These are phyloP conservation scores for Crithidia thermophila DNA, from an alignment of 208 protist genomes.

Conservation along the genomic window DNA sequence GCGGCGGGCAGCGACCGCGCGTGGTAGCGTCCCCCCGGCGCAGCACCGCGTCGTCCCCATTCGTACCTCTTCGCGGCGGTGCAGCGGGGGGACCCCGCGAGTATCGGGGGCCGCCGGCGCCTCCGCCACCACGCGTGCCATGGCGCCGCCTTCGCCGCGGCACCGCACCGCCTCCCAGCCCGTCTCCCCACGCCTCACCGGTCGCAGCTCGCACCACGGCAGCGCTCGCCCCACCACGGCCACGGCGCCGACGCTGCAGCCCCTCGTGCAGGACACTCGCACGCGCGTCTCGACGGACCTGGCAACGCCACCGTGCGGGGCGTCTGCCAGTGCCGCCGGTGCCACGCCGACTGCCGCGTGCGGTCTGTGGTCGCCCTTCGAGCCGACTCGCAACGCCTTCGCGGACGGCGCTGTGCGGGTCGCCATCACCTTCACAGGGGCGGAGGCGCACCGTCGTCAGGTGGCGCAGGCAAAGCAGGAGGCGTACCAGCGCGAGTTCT, in stretches of 20 bases:
- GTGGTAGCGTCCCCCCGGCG: not conserved
- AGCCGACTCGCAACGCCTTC: constrained; percentile 6
- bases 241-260: not conserved
- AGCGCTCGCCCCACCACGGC: not conserved
- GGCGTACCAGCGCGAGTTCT: constrained; percentile 40
- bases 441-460: constrained; percentile 31
- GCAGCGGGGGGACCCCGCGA: constrained; percentile 32
- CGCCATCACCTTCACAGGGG: constrained; percentile 23
- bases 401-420: constrained; percentile 30
- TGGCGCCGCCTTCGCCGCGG: constrained; percentile 14
- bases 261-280: constrained; percentile 6
- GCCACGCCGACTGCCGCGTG: not conserved
- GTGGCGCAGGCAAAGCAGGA: constrained; percentile 14
- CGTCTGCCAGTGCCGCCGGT: too few relatives aligned
- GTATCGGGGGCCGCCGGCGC: constrained; percentile 6
- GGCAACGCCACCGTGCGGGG: not conserved
- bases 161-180: constrained; percentile 1
- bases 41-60: not conserved
- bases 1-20: not conserved
- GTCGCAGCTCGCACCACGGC: not conserved
- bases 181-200: not conserved
- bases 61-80: constrained; percentile 10
- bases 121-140: constrained; percentile 1
- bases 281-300: constrained; percentile 1
- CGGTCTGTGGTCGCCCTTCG: constrained; percentile 22